Percentiles rank a stretch among this genome's conserved stretches.
Conservation (phyloP, 2,329 filamentous ascomycete species). For the Fusarium sublunatum region DNA sequence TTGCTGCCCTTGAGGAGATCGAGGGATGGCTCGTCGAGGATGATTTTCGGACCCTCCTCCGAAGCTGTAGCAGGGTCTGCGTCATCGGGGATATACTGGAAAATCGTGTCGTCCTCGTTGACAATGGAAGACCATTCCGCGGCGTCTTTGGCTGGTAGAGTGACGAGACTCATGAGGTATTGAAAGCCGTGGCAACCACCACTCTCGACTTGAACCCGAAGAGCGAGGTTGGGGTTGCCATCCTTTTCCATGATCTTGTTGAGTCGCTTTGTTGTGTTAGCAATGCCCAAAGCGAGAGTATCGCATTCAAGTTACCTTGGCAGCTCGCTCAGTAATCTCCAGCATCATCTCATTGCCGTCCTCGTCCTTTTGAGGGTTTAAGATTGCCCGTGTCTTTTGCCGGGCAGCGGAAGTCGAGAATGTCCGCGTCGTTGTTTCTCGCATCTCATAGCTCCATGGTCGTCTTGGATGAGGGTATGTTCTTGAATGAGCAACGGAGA, state of each 20-base stretch:
- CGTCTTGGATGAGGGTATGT: not conserved
- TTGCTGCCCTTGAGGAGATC: conserved; percentile 93
- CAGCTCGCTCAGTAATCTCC: conserved; percentile 85
- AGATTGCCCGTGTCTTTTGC: conserved; percentile 61
- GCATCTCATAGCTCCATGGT: conserved; percentile 10
- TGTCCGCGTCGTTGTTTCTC: conserved; percentile 25
- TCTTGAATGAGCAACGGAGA: not conserved
- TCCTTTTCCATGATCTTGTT: conserved; percentile 79
- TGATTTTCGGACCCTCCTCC: conserved; percentile 73
- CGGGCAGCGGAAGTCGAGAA: conserved; percentile 55
- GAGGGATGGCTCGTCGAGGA: conserved; percentile 88
- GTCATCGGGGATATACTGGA: conserved; percentile 72
- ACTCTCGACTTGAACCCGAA: conserved; percentile 92
- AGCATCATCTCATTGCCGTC: conserved; percentile 86
- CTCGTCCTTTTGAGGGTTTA: conserved; percentile 83
- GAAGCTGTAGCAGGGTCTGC: conserved; percentile 47
- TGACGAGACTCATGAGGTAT: conserved; percentile 90
- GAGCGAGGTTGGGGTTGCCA: conserved; percentile 79
- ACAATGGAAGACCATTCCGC: conserved; percentile 52
- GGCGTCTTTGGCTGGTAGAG: conserved; percentile 59
- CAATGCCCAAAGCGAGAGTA: not conserved
- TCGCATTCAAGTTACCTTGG: conserved; percentile 67
- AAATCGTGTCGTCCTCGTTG: conserved; percentile 86
- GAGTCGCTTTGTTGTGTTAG: conserved; percentile 67
- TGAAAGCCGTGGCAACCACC: conserved; percentile 98